phyloP scores from a whole-genome alignment of 768 basidiomycete species.

The Phallus indusiatus region DNA sequence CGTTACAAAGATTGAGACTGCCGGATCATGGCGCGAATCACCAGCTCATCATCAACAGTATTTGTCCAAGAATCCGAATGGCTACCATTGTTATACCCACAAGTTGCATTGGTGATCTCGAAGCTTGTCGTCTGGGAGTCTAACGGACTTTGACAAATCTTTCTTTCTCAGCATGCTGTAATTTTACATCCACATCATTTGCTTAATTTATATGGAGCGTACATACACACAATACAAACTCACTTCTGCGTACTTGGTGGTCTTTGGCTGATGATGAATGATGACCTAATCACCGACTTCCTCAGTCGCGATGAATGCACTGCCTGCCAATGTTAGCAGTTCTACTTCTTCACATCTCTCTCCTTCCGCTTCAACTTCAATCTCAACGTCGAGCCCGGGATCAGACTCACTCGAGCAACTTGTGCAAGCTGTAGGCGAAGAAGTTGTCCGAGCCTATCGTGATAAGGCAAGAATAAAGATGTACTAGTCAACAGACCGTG shows the following conservation, averaged over 20 bases:
- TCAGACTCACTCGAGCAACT: not conserved
- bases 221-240: too few species aligned
- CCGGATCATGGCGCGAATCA: conserved; percentile 72
- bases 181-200: not conserved
- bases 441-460: conserved; percentile 1
- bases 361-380: not conserved
- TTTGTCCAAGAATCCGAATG: conserved; percentile 71
- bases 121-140: not conserved
- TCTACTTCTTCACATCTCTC: too few species aligned
- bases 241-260: too few species aligned
- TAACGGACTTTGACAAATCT: not conserved
- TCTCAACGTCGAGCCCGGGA: not conserved
- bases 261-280: too few species aligned
- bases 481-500: not conserved
- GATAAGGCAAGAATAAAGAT: not conserved
- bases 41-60: conserved; percentile 82
- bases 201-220: too few species aligned
- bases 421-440: conserved; percentile 1
- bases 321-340: too few species aligned
- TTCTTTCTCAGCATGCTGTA: not conserved
- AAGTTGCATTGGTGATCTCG: conserved; percentile 61
- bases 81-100: conserved; percentile 91
- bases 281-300: too few species aligned
- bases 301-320: too few species aligned
- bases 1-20: conserved; percentile 63